Base-by-base conservation (phyloP, 768 basidiomycete genomes). In the Trametes elegans region DNA sequence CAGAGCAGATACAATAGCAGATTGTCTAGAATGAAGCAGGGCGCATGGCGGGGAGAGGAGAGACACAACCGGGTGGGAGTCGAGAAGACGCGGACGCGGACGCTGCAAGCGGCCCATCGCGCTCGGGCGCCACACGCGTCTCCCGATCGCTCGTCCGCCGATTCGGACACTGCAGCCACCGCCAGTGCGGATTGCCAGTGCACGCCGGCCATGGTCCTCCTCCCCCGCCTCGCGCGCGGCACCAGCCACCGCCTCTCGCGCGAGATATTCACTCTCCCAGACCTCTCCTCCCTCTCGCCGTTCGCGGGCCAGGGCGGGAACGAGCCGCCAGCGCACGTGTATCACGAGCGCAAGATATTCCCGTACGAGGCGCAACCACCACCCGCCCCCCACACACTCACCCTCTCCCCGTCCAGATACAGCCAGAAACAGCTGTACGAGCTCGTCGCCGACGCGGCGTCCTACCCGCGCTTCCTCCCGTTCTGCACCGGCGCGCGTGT, bases 391-490 rank as follows among this genome's bases (percentile, higher is more conserved):
- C 42, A 41, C 52, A 54, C 26, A 13, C 57, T 56, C 42, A 56
- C 45, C 23, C 40, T 44, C 51, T 58, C 40, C 45, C 44, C 54
- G 38, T 24, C 29, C 61, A 97, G 95, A 36, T 98, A 95, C 66
- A 79, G 76, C 16, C 85, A 79, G 58, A 76, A 76, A 46, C 83
- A 97, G 69, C 77, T 98, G 3, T 98, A 95, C 72, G 73, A 82
- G 7, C 71, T 98, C 56, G 92, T 99, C 49, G 81, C 93, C 13
- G 87, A 98, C 70, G 88, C 98, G 24, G 82, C 77, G 14, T 89
- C 90, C 2, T 99, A 98, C 69, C 80, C 84, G 9, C 75, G 73
- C 55, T 99, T 98, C 68, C 75, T 99, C 48, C 96, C 97, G 6
- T 96, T 90, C 70, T 97, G 95, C 73, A 83, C 81, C 11, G 74